These are phyloP conservation scores for Cryptococcus amylolentus DNA, from an alignment of 1,284 basidiomycete species.

Conservation along the genomic window DNA sequence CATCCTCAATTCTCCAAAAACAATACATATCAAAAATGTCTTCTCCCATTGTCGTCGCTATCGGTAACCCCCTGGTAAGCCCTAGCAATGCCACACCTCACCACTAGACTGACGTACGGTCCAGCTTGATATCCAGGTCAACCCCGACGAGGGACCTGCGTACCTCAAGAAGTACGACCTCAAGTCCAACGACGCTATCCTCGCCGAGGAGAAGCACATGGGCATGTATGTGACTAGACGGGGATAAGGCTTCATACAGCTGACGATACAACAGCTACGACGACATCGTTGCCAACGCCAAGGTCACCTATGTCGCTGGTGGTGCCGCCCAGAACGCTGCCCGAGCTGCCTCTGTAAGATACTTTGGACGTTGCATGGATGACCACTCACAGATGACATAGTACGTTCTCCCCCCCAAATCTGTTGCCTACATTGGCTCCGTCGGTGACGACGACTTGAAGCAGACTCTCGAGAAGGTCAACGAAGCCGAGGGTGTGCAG, in stretches of 20 bases:
- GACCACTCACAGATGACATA: slow-evolving; percentile 38
- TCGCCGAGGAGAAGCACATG: slow-evolving; percentile 84
- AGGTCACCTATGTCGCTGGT: slow-evolving; percentile 89
- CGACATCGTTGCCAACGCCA: slow-evolving; percentile 72
- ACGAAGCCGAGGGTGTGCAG: slow-evolving; percentile 86
- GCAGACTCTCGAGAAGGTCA: slow-evolving; percentile 84
- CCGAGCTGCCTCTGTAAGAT: slow-evolving; percentile 83
- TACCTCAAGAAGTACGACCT: slow-evolving; percentile 88
- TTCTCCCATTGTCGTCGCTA: slow-evolving; percentile 61
- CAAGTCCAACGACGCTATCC: slow-evolving; percentile 94
- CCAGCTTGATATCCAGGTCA: slow-evolving; percentile 78
- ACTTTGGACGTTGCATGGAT: not conserved
- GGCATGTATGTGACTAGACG: slow-evolving; percentile 60
- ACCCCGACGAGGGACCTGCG: slow-evolving; percentile 63
- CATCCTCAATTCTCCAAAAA: slow-evolving; percentile 1
- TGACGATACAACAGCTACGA: slow-evolving; percentile 64
- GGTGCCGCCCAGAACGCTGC: slow-evolving; percentile 97
- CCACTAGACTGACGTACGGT: not conserved
- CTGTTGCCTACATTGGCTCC: slow-evolving; percentile 91
- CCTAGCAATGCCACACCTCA: not conserved
- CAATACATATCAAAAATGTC: slow-evolving; percentile 13
- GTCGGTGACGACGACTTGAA: slow-evolving; percentile 92
- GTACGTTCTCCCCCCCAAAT: slow-evolving; percentile 85
- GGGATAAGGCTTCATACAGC: not conserved
- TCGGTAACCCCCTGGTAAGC: slow-evolving; percentile 74